Conservation (phyloP, 2,329 filamentous ascomycete species). For the Graphiopsis chlorocephala region DNA sequence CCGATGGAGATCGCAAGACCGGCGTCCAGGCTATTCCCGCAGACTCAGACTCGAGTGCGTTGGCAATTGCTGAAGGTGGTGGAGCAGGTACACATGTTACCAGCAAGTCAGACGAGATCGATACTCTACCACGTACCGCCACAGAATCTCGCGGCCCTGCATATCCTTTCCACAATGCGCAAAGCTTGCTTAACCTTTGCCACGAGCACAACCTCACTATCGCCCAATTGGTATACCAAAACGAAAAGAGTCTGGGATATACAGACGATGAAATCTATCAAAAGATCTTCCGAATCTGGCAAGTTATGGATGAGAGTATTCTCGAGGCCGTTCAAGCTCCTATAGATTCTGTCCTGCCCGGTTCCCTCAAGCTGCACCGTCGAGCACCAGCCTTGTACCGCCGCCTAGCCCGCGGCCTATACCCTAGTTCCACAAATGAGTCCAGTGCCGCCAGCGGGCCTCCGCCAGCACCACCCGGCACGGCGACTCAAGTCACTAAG, state of each 20-base stretch:
- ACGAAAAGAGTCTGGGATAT: slow-evolving; percentile 52
- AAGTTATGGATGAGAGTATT: slow-evolving; percentile 54
- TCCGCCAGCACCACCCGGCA: background rate
- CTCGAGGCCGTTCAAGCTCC: slow-evolving; percentile 50
- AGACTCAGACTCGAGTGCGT: slow-evolving; percentile 14
- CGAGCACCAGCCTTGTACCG: slow-evolving; percentile 48
- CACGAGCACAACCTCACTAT: slow-evolving; percentile 53
- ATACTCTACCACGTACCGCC: slow-evolving; percentile 11
- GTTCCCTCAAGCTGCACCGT: slow-evolving; percentile 49
- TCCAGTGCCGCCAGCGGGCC: background rate
- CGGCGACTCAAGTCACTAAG: background rate
- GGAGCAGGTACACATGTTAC: background rate
- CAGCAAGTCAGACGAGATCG: background rate
- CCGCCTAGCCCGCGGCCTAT: slow-evolving; percentile 47
- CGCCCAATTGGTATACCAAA: slow-evolving; percentile 53
- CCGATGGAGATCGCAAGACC: slow-evolving; percentile 46
- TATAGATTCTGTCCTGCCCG: slow-evolving; percentile 42
- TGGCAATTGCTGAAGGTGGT: background rate
- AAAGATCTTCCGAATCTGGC: slow-evolving; percentile 51
- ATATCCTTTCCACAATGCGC: slow-evolving; percentile 49
- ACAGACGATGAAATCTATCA: slow-evolving; percentile 49
- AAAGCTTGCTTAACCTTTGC: slow-evolving; percentile 47
- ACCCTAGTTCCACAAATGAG: slow-evolving; percentile 29
- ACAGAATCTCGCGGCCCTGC: slow-evolving; percentile 35
- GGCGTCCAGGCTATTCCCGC: slow-evolving; percentile 45